These are phyloP conservation scores for Phytophthora uliginosa DNA, from an alignment of 352 stramenopile species.

Conservation along the genomic window DNA sequence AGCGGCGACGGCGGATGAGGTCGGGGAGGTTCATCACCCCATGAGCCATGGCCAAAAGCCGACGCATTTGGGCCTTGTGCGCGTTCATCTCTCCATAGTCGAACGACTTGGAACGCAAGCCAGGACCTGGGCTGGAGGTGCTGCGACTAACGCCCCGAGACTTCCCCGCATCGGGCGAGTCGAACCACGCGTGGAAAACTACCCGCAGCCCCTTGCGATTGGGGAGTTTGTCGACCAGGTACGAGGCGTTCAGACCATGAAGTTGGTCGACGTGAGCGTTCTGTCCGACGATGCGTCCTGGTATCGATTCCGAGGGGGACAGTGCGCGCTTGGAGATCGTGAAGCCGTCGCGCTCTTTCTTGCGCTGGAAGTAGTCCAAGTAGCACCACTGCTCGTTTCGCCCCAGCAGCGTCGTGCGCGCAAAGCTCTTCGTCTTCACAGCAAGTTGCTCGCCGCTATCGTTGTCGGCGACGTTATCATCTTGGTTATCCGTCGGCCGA, in stretches of 20 bases:
- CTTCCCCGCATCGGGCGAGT: neutral
- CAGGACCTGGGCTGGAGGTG: neutral
- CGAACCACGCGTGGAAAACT: slow-evolving; percentile 35
- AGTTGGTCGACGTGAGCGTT: slow-evolving; percentile 33
- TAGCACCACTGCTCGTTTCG: slow-evolving; percentile 50
- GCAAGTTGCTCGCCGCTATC: slow-evolving; percentile 19
- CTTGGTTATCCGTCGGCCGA: neutral
- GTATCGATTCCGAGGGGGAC: slow-evolving; percentile 4
- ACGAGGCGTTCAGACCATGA: slow-evolving; percentile 31
- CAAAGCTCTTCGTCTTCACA: slow-evolving; percentile 47
- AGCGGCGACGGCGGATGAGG: slow-evolving; percentile 60
- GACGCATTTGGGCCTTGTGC: slow-evolving; percentile 21
- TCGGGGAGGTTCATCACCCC: slow-evolving; percentile 43
- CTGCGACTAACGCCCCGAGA: neutral
- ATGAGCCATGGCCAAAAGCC: slow-evolving; percentile 42
- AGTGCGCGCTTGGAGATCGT: slow-evolving; percentile 37
- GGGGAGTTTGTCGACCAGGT: slow-evolving; percentile 31
- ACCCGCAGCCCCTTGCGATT: slow-evolving; percentile 26
- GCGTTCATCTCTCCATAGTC: slow-evolving; percentile 7
- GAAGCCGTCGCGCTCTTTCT: slow-evolving; percentile 31
- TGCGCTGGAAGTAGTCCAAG: slow-evolving; percentile 36
- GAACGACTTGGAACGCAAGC: slow-evolving; percentile 7
- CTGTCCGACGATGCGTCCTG: slow-evolving; percentile 17
- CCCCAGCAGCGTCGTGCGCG: slow-evolving; percentile 15
- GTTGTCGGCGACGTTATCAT: neutral